A percentile compares a stretch with the other conserved stretches of the same genome.
These are phyloP conservation scores for Suhomyces canberraensis DNA, from an alignment of 805 yeast species.

Conservation along the genomic window DNA sequence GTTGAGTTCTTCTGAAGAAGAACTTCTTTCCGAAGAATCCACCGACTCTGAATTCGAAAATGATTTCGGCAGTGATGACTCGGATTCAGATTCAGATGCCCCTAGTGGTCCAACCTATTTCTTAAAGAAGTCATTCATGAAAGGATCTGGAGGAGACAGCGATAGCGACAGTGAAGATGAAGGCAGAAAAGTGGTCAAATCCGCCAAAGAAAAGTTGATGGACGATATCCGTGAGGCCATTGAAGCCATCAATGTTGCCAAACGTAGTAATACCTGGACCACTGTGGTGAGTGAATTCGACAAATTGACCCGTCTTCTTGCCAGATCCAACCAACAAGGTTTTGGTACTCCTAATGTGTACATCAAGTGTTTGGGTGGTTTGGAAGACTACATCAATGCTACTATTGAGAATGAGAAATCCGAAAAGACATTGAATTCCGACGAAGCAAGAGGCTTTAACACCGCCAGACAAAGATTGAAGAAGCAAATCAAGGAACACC, in stretches of 20 bases:
- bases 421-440: constrained; percentile 74
- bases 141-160: constrained; percentile 35
- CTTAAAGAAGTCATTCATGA: constrained; percentile 48
- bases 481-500: constrained; percentile 72
- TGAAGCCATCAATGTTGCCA: constrained; percentile 65
- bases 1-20: constrained; percentile 54
- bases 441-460: constrained; percentile 82
- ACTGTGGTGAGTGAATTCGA: constrained; percentile 75
- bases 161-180: constrained; percentile 59
- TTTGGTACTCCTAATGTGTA: constrained; percentile 67
- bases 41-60: constrained; percentile 53
- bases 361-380: constrained; percentile 62
- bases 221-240: constrained; percentile 77
- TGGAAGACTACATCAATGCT: constrained; percentile 65
- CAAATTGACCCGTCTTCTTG: constrained; percentile 60
- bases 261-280: constrained; percentile 76
- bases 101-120: constrained; percentile 54
- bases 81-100: constrained; percentile 30
- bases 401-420: constrained; percentile 49
- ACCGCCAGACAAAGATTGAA: constrained; percentile 83
- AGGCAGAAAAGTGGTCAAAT: constrained; percentile 81
- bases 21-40: constrained; percentile 45
- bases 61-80: constrained; percentile 23
- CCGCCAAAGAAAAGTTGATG: constrained; percentile 87
- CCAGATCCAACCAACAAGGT: constrained; percentile 74